Conservation (phyloP, 192 early-diverging fungal species). For the Phlyctochytrium bullatum region DNA sequence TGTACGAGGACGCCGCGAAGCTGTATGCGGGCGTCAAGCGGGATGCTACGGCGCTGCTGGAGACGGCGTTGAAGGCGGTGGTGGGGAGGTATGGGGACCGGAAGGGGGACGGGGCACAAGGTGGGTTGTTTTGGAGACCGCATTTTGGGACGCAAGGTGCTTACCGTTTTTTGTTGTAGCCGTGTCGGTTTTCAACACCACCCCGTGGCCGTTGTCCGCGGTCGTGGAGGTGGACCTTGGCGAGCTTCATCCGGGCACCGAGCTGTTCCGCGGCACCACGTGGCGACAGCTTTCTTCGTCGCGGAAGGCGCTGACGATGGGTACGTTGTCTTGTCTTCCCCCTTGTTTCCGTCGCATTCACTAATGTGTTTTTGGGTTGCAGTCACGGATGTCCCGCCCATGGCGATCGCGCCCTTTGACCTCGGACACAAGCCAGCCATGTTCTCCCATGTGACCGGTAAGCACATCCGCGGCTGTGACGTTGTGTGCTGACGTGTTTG, state of each 20-base stretch:
- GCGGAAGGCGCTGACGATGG: conserved; percentile 19
- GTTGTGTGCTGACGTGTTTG: not conserved
- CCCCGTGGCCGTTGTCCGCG: conserved; percentile 28
- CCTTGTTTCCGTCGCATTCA: not conserved
- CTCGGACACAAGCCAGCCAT: conserved; percentile 24
- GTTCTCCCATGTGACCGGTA: conserved; percentile 32
- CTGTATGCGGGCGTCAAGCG: conserved; percentile 46
- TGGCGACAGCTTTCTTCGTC: conserved; percentile 18
- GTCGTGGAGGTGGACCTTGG: conserved; percentile 26
- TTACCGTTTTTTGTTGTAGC: not conserved
- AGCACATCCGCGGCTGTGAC: not conserved
- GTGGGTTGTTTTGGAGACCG: conserved; percentile 1
- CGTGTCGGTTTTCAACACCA: conserved; percentile 39
- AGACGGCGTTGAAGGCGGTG: conserved; percentile 26
- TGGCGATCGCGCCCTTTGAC: conserved; percentile 6
- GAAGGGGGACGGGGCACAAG: not conserved
- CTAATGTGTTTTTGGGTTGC: conserved; percentile 5
- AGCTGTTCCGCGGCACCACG: conserved; percentile 12
- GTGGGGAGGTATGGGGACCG: conserved; percentile 7
- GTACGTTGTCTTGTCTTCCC: conserved; percentile 9
- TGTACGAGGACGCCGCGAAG: conserved; percentile 79
- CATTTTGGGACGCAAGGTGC: not conserved
- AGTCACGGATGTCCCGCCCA: conserved; percentile 11
- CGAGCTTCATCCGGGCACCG: conserved; percentile 1
- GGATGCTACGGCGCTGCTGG: conserved; percentile 30